A percentile compares a stretch with the other conserved stretches of the same genome.
Evolutionary conservation across 2,329 filamentous ascomycete species (phyloP).

Genomic region (Shiraia sp.): DNA sequence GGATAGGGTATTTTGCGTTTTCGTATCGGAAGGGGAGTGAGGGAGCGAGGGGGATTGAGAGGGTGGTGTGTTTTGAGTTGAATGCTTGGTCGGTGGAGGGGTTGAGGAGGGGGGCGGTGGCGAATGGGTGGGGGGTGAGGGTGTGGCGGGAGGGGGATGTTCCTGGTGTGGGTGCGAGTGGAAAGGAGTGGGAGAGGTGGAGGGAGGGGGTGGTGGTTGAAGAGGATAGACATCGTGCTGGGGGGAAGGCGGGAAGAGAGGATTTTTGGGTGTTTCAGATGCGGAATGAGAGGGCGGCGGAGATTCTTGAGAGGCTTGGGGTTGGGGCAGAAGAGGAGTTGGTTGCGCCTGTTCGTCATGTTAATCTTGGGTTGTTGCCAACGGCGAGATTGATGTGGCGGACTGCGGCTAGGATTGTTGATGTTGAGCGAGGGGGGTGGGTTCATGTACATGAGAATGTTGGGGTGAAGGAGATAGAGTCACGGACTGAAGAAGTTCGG

Average conservation of each 20-base stretch:
- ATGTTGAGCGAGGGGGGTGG: conserved; percentile 56
- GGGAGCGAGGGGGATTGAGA: too few relatives aligned
- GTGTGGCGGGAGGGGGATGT: conserved; percentile 12
- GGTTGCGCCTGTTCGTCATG: conserved; percentile 54
- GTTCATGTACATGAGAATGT: conserved; percentile 66
- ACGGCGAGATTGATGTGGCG: conserved; percentile 55
- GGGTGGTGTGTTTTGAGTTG: conserved; percentile 85
- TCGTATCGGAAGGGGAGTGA: conserved; percentile 72
- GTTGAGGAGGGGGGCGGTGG: conserved; percentile 44
- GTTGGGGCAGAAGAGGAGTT: background rate
- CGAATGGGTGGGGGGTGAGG: conserved; percentile 45
- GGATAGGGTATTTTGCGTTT: conserved; percentile 93
- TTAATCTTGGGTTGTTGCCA: conserved; percentile 63
- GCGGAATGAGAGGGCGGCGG: conserved; percentile 42
- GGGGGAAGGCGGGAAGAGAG: conserved; percentile 1
- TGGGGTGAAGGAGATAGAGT: conserved; percentile 37
- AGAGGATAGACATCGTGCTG: background rate
- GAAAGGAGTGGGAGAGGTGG: background rate
- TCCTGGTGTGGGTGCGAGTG: background rate
- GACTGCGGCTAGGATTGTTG: conserved; percentile 54
- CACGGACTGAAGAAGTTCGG: conserved; percentile 42
- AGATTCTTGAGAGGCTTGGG: background rate
- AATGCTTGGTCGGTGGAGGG: conserved; percentile 63
- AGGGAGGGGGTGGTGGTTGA: background rate
- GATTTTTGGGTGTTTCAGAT: conserved; percentile 48